Evolutionary conservation across 2,329 filamentous ascomycete species (phyloP), one percentile per base, ranked within the genome.

Genomic region (Botrytis sinoallii): DNA sequence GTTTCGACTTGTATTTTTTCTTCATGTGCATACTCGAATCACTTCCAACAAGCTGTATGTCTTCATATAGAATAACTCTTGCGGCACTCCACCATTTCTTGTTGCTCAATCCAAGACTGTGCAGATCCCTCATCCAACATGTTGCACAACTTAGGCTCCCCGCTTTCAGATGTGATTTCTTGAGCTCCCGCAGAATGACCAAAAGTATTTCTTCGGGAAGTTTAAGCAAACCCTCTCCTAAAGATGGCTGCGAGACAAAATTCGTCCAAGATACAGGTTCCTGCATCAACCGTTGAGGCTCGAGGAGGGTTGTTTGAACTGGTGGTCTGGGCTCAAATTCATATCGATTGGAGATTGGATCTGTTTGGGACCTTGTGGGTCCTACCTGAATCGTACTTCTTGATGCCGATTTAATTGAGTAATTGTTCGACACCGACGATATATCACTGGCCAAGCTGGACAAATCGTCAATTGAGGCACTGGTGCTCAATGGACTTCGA

Each of bases 91-190:
- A 82, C 82, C 87, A 86, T 77, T 86, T 89, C 75, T 84, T 85
- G 25, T 85, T 86, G 55, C 84, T 83, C 18, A 88, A 73, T 18
- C 85, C 84, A 59, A 90, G 79, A 60, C 84, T 85, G 76, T 85
- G 87, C 44, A 86, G 81, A 77, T 91, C 89, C 67, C 89, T 84
- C 87, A 90, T 89, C 87, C 88, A 90, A 80, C 89, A 91, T 29
- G 89, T 91, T 25, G 88, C 85, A 78, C 89, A 91, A 80, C 88
- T 89, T 48, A 82, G 81, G 75, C 85, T 87, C 4, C 82, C 81
- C 22, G 81, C 78, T 10, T 80, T 81, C 20, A 90, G 78, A 78
- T 91, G 89, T 22, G 85, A 79, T 55, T 83, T 82, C 78, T 85
- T 87, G 29, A 91, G 81, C 71, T 86, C 84, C 57, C 84, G 84